Base-by-base conservation (phyloP, 176 grass and related monocot species). In the Eleusine coracana region DNA sequence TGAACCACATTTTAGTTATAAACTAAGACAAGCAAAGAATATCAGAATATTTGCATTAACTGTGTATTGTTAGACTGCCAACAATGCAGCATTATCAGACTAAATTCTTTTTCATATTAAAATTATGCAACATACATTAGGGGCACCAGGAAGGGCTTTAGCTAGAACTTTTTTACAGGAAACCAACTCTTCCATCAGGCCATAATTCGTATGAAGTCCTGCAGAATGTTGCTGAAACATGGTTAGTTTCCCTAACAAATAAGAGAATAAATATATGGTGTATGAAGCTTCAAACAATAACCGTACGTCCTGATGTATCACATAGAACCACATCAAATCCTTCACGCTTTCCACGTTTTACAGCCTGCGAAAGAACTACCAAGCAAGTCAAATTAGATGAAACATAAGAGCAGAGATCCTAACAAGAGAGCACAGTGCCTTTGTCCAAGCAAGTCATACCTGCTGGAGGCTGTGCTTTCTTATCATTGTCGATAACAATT, bases 121-220 rank as follows among this genome's bases (percentile, higher is more conserved):
- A 75, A 17, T 17, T 5, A 79, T 36, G 58, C 34, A 68, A 10
- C 82, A 80, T 96, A 96, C 93, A 89, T 99, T 94, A 61, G 96
- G 96, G 77, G 93, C 93, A 65, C 96, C 89, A 45, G 85, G 93
- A 68, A 99, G 92, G 50, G 92, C 83, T 92, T 93, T 96, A 75
- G 84, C 79, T 40, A 99, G 58, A 78, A 92, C 85, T 88, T 96
- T 96, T 81, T 90, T 99, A 86, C 91, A 99, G 27, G 93, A 77
- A 83, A 94, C 90, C 44, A 96, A 71, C 80, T 99, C 96, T 83
- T 99, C 93, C 96, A 99, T 98, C 28, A 98, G 75, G 70, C 91
- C 94, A 70, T 96, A 99, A 80, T 96, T 99, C 87, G 96, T 99
- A 88, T 96, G 96, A 77, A 99, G 91, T 56, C 96, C 96, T 99